phyloP scores from a whole-genome alignment of 345 rosid genomes.

The Anacardium occidentale region DNA sequence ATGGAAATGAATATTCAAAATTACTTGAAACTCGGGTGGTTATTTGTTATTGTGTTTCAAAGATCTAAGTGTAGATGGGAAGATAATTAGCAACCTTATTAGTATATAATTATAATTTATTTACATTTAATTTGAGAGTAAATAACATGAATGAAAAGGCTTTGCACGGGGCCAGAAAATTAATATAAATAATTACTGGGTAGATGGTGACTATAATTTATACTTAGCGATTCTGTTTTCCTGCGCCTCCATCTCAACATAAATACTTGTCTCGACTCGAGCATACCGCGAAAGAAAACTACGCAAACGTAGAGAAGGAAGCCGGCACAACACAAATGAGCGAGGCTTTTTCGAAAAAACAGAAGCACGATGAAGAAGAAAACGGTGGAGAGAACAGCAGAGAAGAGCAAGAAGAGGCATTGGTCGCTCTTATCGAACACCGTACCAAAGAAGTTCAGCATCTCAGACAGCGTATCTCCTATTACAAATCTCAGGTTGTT shows the following conservation, averaged over 20 bases:
- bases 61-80: no score
- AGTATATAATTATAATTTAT: no score
- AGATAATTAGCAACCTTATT: no score
- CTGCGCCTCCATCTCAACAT: neutral
- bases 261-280: neutral
- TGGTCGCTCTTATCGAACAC: conserved; percentile 73
- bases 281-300: neutral
- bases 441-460: conserved; percentile 63
- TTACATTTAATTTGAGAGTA: no score
- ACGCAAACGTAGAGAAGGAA: neutral
- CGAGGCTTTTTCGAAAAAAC: neutral
- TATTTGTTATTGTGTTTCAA: no score
- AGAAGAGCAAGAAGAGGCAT: conserved; percentile 66
- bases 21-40: no score
- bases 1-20: no score
- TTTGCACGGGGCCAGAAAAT: neutral
- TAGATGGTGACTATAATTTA: neutral
- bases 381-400: conserved; percentile 25
- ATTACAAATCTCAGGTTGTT: conserved; percentile 69
- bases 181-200: neutral
- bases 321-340: conserved; percentile 2
- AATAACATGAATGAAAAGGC: no score
- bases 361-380: conserved; percentile 10
- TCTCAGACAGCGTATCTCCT: conserved; percentile 58
- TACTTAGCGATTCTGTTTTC: neutral